Base-by-base conservation (phyloP, 2,329 filamentous ascomycete species). In the Massarina eburnea region DNA sequence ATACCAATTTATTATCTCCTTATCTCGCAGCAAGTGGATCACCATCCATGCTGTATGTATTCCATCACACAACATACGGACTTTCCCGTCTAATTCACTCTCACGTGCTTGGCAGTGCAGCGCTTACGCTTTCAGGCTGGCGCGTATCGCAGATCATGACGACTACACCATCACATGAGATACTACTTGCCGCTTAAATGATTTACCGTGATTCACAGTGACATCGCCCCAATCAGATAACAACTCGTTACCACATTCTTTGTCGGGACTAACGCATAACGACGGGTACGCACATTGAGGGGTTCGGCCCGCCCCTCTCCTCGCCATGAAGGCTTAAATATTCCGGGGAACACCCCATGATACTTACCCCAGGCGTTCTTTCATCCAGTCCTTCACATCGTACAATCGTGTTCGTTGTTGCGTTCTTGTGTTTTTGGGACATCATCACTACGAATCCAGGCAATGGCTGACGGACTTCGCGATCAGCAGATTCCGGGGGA, bases 401-500 rank as follows among this genome's bases (percentile, higher is more conserved):
- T 30, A 12, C 8, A 30, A 4, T 30, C 12, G 15, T 20, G 18
- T 36, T 4, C 18, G 6, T n/a, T 34, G 10, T 4, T 17, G 10
- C 18, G 15, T 8, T 36, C 19, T 6, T 18, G 8, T 19, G 6
- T 36, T 36, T 14, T 21, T 21, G 3, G 8, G 15, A 21, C 34
- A 15, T 26, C 12, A 3, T 24, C 20, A 17, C 35, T 22, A n/a
- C 26, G 15, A 41, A n/a, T 45, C 29, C 39, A 36, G 27, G 20
- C 45, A 21, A 51, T 51, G 52, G 30, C 46, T 15, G 45, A 55
- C 5, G 15, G 24, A 12, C 14, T 45, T 4, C 38, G 40, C 15
- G 48, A 52, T 27, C 18, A 39, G 14, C 42, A 52, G n/a, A 14
- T 50, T 39, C 52, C 45, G 18, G 47, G 43, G 4, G 48, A 54